These are phyloP conservation scores for Pilobolus umbonatus DNA, from an alignment of 192 early-diverging fungal species.

Conservation along the genomic window DNA sequence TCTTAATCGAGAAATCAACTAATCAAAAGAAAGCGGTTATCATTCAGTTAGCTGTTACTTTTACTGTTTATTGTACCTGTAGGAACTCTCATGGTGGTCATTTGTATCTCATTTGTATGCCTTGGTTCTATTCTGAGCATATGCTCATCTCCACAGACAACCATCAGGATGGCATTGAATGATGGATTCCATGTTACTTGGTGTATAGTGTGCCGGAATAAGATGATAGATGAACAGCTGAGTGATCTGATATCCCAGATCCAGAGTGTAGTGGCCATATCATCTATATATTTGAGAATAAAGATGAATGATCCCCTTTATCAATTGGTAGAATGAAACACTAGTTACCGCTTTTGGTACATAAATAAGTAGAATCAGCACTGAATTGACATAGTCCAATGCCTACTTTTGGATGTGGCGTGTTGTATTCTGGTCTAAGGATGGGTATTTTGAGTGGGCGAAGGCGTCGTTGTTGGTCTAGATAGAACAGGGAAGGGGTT, in stretches of 20 bases:
- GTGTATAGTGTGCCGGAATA: conserved; percentile 54
- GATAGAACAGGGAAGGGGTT: neutral
- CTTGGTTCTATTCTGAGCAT: conserved; percentile 11
- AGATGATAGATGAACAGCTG: conserved; percentile 47
- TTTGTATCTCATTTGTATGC: conserved; percentile 12
- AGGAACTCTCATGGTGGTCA: conserved; percentile 46
- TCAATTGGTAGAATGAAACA: neutral
- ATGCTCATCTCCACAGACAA: conserved; percentile 56
- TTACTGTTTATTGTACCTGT: conserved; percentile 29
- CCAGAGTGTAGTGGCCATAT: conserved; percentile 71
- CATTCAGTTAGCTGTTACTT: neutral
- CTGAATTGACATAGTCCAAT: conserved; percentile 66
- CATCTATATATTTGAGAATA: conserved; percentile 45
- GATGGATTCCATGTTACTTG: conserved; percentile 67
- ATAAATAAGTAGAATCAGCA: conserved; percentile 52
- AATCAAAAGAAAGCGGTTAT: neutral
- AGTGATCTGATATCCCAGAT: conserved; percentile 61
- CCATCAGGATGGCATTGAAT: neutral
- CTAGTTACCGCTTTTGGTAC: conserved; percentile 63
- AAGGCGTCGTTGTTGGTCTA: conserved; percentile 5
- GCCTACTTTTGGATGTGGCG: conserved; percentile 69
- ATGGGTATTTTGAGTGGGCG: conserved; percentile 54
- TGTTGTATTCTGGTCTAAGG: conserved; percentile 57
- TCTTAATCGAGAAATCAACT: conserved; percentile 58
- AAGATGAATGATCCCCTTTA: neutral